Percentiles rank a stretch among this genome's conserved stretches.
Evolutionary conservation across 768 basidiomycete genomes (phyloP).

Genomic region (Podaxis pistillaris): DNA sequence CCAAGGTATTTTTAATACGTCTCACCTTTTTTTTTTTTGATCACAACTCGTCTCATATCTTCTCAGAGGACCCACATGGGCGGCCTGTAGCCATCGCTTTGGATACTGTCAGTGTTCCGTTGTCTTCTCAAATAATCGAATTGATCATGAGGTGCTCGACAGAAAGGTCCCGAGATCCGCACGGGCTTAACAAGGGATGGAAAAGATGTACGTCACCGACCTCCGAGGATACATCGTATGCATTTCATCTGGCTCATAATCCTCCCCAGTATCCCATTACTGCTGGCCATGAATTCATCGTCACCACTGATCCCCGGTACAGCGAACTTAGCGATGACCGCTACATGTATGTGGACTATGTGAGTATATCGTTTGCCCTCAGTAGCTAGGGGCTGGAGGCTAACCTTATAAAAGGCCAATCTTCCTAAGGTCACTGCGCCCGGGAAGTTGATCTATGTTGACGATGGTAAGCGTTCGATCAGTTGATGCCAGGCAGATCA

Average conservation of each 20-base stretch:
- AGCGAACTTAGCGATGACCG: constrained; percentile 79
- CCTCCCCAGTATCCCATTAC: constrained; percentile 67
- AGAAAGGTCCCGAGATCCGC: constrained; percentile 99
- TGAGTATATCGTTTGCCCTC: constrained; percentile 36
- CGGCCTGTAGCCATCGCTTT: constrained; percentile 97
- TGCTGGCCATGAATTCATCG: constrained; percentile 91
- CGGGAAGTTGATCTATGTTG: constrained; percentile 97
- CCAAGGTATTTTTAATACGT: constrained; percentile 47
- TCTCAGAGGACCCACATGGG: constrained; percentile 63
- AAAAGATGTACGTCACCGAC: constrained; percentile 65
- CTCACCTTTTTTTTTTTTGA: constrained; percentile 5
- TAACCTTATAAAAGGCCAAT: constrained; percentile 60
- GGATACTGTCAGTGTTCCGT: constrained; percentile 72
- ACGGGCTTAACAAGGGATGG: constrained; percentile 89
- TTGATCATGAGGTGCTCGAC: constrained; percentile 12
- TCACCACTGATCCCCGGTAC: constrained; percentile 84
- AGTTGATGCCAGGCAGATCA: neutral
- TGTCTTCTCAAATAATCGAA: neutral
- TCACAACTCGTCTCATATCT: constrained; percentile 12
- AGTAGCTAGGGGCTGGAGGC: neutral
- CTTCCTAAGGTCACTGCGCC: constrained; percentile 93
- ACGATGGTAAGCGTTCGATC: constrained; percentile 68
- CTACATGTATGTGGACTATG: constrained; percentile 91
- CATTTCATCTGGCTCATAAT: neutral
- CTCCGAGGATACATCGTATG: neutral